Base-by-base conservation (phyloP, 768 basidiomycete genomes). In the Mycena rosella region DNA sequence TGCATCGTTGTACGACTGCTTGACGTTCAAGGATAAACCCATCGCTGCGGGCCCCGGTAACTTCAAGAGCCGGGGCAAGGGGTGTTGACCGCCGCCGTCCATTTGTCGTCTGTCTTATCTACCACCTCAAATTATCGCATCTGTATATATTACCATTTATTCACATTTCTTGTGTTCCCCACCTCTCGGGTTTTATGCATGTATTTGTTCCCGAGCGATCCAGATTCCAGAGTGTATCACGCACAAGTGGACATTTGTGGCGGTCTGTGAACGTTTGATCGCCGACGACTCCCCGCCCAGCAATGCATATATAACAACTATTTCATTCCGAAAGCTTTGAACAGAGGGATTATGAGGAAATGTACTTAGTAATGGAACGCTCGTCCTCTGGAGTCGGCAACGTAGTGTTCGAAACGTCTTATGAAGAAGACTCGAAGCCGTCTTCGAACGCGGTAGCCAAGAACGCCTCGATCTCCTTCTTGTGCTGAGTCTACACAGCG, bases 401-500 rank as follows among this genome's bases (percentile, higher is more conserved):
- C 71, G 63, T 44, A 62, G 27, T 51, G 60, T 26, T 70, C n/a
- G 22, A 53, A 29, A 32, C 32, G 32, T 45, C 47, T 67, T 44
- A 63, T 6, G 71, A 42, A 32, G 51, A 44, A n/a, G 42, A 59
- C 51, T 73, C 63, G 65, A 76, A 67, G 53, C 73, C 68, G 73
- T 63, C 70, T 70, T 81, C 82, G 69, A 94, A 93, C 6, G 93
- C 90, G 30, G 84, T 76, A 24, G 83, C 78, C 51, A 93, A 78
- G 83, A 95, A 94, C 54, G 85, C 78, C 76, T 93, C 92, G 56
- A 96, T 91, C 80, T 99, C 96, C 78, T 91, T 94, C 88, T 96
- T 96, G 82, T 97, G 96, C 63, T 92, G 89, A 24, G 77, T 72
- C 92, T 96, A 68, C 5, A 47, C 7, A 13, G 67, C 56, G 63